Conservation (phyloP, 148 eudicot species). For the Bassia scoparia region DNA sequence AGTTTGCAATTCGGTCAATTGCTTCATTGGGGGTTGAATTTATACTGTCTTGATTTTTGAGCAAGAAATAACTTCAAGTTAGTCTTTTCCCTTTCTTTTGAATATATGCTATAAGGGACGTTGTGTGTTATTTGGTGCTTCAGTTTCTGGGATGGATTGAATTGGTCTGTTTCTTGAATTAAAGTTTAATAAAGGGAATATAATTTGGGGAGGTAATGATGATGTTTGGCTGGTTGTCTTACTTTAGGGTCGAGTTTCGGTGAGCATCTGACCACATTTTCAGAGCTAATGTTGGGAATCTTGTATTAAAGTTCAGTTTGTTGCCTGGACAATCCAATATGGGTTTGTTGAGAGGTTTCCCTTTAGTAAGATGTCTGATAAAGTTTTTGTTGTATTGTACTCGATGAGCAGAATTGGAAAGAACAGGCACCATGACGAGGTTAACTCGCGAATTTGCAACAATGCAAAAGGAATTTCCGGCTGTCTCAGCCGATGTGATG, state of each 20-base stretch:
- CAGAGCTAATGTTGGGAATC: constrained; percentile 26
- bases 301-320: constrained; percentile 21
- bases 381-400: constrained; percentile 11
- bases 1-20: neutral
- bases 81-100: neutral
- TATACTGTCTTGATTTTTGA: neutral
- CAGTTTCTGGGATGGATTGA: constrained; percentile 7
- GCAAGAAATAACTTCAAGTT: neutral
- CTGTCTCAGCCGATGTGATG: constrained; percentile 83
- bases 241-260: constrained; percentile 29
- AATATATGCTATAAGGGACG: neutral
- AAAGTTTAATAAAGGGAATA: neutral
- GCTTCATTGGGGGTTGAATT: constrained; percentile 12
- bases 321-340: constrained; percentile 21
- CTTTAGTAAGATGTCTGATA: constrained; percentile 7
- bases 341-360: constrained; percentile 29
- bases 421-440: constrained; percentile 65
- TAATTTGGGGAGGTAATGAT: constrained; percentile 7
- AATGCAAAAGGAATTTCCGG: constrained; percentile 74
- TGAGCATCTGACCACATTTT: constrained; percentile 27
- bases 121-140: neutral
- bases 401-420: constrained; percentile 22
- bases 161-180: constrained; percentile 4
- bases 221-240: constrained; percentile 17
- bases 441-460: constrained; percentile 68